Evolutionary conservation across 2,329 filamentous ascomycete genomes (phyloP).

Genomic region (Colletotrichum karsti): DNA sequence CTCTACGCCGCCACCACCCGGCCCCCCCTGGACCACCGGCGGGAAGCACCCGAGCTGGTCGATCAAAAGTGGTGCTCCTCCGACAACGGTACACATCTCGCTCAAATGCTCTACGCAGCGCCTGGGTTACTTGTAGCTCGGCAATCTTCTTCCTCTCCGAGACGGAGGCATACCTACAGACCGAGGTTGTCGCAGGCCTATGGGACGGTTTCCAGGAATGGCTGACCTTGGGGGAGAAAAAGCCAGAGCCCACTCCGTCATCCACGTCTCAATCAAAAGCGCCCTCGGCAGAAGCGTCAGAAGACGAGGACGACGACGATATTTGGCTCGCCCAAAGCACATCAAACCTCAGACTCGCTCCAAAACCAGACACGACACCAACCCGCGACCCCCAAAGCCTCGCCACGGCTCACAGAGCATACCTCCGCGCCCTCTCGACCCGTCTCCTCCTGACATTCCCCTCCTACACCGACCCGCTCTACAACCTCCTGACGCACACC

Average conservation of each 20-base stretch:
- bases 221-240: conserved; percentile 62
- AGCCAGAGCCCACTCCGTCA: neutral
- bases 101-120: conserved; percentile 74
- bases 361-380: conserved; percentile 38
- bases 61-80: conserved; percentile 66
- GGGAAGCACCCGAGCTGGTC: conserved; percentile 68
- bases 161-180: conserved; percentile 87
- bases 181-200: conserved; percentile 82
- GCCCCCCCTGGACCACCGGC: conserved; percentile 72
- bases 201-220: conserved; percentile 84
- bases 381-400: conserved; percentile 85
- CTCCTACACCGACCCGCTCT: conserved; percentile 71
- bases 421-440: conserved; percentile 74
- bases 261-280: neutral
- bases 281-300: neutral
- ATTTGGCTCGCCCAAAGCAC: conserved; percentile 48
- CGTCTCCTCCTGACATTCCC: conserved; percentile 72
- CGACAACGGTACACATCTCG: conserved; percentile 72
- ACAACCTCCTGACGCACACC: conserved; percentile 75
- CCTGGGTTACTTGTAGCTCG: conserved; percentile 91
- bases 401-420: conserved; percentile 79
- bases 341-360: conserved; percentile 23
- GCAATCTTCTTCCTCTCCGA: conserved; percentile 91
- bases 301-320: conserved; percentile 45
- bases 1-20: conserved; percentile 80